phyloP scores from a whole-genome alignment of 176 grass and related monocot genomes.

The Ananas comosus region DNA sequence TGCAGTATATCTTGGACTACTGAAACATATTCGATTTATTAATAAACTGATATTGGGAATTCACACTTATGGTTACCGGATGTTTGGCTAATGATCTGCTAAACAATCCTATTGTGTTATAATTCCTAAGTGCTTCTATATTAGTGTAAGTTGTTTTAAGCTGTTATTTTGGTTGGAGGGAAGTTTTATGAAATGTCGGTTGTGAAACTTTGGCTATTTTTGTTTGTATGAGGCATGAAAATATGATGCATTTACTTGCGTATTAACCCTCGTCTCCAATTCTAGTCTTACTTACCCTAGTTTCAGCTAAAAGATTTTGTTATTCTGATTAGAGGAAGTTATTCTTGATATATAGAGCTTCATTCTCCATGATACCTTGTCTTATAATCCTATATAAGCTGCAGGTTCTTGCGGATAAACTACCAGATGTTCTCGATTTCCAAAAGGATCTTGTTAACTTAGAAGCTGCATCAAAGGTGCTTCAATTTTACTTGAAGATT shows the following conservation, averaged over 20 bases:
- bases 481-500: constrained; percentile 17
- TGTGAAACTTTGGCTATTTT: no score
- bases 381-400: constrained; percentile 8
- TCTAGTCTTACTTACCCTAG: background rate
- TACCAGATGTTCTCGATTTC: constrained; percentile 98
- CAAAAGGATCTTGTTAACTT: constrained; percentile 61
- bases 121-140: no score
- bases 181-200: no score
- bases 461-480: constrained; percentile 81
- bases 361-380: background rate
- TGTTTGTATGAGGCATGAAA: no score
- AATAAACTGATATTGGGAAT: no score
- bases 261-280: background rate
- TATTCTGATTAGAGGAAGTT: background rate
- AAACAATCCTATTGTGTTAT: no score
- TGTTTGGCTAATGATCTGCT: no score
- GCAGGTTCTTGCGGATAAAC: constrained; percentile 83
- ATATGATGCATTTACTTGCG: background rate
- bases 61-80: no score
- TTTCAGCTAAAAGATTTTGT: background rate
- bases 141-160: no score
- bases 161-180: no score
- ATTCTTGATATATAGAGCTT: background rate
- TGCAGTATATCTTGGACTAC: no score
- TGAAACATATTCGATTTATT: no score